Evolutionary conservation across 768 basidiomycete genomes (phyloP).

Genomic region (Suillus variegatus): DNA sequence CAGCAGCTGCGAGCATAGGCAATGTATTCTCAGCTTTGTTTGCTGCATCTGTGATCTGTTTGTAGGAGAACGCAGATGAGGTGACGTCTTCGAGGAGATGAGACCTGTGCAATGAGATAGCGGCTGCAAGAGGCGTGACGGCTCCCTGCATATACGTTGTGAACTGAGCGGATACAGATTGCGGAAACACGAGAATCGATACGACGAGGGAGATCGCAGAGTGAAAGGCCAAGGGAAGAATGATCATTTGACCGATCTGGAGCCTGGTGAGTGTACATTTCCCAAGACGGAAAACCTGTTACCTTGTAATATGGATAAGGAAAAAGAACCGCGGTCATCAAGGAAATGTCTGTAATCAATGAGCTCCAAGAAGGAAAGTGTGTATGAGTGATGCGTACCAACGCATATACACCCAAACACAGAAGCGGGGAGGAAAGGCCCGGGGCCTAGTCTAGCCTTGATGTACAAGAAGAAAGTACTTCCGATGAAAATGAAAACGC

Average conservation of each 20-base stretch:
- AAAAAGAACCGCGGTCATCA: constrained; percentile 59
- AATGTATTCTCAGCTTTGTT: constrained; percentile 49
- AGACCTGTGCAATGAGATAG: constrained; percentile 46
- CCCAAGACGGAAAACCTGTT: not conserved
- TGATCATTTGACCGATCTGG: constrained; percentile 51
- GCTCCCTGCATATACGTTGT: constrained; percentile 49
- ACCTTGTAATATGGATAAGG: constrained; percentile 66
- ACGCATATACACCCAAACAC: constrained; percentile 63
- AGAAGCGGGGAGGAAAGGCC: constrained; percentile 58
- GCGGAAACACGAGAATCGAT: constrained; percentile 62
- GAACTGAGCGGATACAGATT: constrained; percentile 61
- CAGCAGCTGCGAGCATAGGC: constrained; percentile 50
- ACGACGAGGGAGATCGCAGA: constrained; percentile 52
- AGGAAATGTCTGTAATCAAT: constrained; percentile 48
- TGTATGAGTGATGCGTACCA: constrained; percentile 36
- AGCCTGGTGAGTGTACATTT: constrained; percentile 6
- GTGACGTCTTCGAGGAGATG: constrained; percentile 46
- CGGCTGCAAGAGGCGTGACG: constrained; percentile 46
- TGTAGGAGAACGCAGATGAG: constrained; percentile 32
- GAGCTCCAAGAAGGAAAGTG: not conserved
- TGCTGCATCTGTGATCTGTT: constrained; percentile 35
- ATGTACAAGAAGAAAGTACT: constrained; percentile 58
- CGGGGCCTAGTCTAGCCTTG: constrained; percentile 60
- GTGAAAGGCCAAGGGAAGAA: constrained; percentile 62
- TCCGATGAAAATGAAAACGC: constrained; percentile 65